A percentile compares a stretch with the other conserved stretches of the same genome.
phyloP scores from a whole-genome alignment of 441 rosid species.

The Erodium trifolium region DNA sequence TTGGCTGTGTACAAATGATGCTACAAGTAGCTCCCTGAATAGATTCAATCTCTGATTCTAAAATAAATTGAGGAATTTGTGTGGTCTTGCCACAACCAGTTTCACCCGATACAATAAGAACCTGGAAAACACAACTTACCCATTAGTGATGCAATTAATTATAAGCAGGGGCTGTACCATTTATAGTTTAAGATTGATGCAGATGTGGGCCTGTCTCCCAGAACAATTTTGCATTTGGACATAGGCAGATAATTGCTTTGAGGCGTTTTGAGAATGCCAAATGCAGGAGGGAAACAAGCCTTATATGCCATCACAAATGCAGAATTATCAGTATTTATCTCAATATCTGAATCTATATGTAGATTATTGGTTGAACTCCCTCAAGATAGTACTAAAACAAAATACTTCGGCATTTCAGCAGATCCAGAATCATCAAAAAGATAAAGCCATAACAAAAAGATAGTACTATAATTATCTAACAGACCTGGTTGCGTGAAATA shows the following conservation, averaged over 20 bases:
- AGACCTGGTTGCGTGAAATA: slow-evolving; percentile 89
- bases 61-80: slow-evolving; percentile 87
- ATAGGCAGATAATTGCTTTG: not conserved
- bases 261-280: not conserved
- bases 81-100: slow-evolving; percentile 99
- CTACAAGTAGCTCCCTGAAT: slow-evolving; percentile 94
- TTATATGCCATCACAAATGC: not conserved
- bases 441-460: not conserved
- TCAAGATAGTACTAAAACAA: not conserved
- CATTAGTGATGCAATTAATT: not conserved
- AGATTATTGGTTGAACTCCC: not conserved
- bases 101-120: slow-evolving; percentile 91
- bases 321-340: not conserved
- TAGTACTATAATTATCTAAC: not conserved
- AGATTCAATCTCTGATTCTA: slow-evolving; percentile 95
- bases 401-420: not conserved
- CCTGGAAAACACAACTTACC: slow-evolving; percentile 35
- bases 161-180: not conserved
- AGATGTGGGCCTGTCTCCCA: not conserved
- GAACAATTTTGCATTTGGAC: not conserved
- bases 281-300: not conserved
- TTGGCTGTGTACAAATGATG: slow-evolving; percentile 95
- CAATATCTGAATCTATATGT: not conserved
- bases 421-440: not conserved
- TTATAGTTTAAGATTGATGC: not conserved